A percentile compares a stretch with the other conserved stretches of the same genome.
Evolutionary conservation across 129 eudicot species (phyloP).

Genomic region (Kitagawia praeruptora): DNA sequence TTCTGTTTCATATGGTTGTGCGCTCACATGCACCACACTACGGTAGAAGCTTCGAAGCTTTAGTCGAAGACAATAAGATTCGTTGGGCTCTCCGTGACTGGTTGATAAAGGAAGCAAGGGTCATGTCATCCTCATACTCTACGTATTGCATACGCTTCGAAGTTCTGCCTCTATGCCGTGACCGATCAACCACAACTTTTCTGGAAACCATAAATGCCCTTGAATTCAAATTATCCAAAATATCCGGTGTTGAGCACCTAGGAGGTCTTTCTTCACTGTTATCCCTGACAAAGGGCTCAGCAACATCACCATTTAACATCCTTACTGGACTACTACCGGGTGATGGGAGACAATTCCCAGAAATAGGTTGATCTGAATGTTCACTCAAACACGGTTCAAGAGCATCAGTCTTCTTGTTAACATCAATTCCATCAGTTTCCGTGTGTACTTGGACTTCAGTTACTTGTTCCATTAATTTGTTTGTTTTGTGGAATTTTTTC

Average conservation of each 20-base stretch:
- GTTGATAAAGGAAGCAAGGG: constrained; percentile 30
- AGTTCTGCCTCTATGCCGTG: neutral
- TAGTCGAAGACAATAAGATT: neutral
- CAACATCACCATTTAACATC: neutral
- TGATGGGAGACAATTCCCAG: neutral
- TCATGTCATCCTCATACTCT: constrained; percentile 16
- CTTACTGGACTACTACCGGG: neutral
- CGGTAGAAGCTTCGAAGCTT: neutral
- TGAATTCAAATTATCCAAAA: constrained; percentile 8
- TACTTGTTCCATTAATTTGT: neutral
- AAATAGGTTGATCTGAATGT: neutral
- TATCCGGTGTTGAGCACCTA: constrained; percentile 21
- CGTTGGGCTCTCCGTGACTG: neutral
- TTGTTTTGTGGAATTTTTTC: constrained; percentile 7
- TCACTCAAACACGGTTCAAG: neutral
- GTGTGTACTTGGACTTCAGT: constrained; percentile 9
- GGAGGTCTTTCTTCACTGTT: constrained; percentile 11
- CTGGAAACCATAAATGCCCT: neutral
- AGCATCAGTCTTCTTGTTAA: neutral
- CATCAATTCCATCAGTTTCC: constrained; percentile 1
- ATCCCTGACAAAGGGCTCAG: neutral
- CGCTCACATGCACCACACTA: neutral
- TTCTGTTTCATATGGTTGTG: neutral
- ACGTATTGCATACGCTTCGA: neutral
- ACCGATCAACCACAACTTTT: neutral